phyloP scores from a whole-genome alignment of 2,329 filamentous ascomycete species.

The Aspergillaceae sp. region DNA sequence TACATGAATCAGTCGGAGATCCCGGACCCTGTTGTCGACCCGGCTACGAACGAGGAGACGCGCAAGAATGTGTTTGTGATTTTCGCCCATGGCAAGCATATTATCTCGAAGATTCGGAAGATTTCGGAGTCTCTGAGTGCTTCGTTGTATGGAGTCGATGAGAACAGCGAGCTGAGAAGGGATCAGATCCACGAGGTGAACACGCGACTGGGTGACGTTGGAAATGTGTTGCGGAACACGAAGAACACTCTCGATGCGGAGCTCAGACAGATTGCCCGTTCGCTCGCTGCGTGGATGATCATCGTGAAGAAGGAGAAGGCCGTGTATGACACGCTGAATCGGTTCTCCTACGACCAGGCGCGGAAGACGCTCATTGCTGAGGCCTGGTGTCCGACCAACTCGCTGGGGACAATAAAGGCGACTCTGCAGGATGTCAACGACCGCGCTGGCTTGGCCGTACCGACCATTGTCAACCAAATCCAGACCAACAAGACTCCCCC shows the following conservation, averaged over 20 bases:
- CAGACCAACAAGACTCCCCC: conserved; percentile 94
- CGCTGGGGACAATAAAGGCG: conserved; percentile 77
- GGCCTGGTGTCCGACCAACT: conserved; percentile 92
- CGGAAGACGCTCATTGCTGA: conserved; percentile 95
- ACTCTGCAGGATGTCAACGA: conserved; percentile 96
- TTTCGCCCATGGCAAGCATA: conserved; percentile 96
- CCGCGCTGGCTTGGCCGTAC: conserved; percentile 87
- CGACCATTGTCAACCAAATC: conserved; percentile 97
- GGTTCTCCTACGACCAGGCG: conserved; percentile 92
- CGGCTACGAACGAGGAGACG: conserved; percentile 80
- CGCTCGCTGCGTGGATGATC: conserved; percentile 92
- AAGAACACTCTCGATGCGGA: conserved; percentile 90
- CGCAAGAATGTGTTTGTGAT: conserved; percentile 99
- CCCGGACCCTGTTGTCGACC: conserved; percentile 82
- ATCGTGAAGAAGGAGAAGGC: conserved; percentile 97
- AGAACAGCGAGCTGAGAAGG: conserved; percentile 88
- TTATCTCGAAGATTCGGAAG: conserved; percentile 96
- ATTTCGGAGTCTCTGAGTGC: conserved; percentile 96
- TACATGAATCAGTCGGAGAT: conserved; percentile 99
- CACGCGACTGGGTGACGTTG: conserved; percentile 78
- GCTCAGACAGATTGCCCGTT: conserved; percentile 85
- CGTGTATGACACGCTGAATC: conserved; percentile 89
- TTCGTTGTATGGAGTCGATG: conserved; percentile 91
- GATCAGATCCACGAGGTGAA: conserved; percentile 98
- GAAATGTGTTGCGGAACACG: conserved; percentile 88